phyloP scores from a whole-genome alignment of 768 basidiomycete species.

The Boletellus sp. region DNA sequence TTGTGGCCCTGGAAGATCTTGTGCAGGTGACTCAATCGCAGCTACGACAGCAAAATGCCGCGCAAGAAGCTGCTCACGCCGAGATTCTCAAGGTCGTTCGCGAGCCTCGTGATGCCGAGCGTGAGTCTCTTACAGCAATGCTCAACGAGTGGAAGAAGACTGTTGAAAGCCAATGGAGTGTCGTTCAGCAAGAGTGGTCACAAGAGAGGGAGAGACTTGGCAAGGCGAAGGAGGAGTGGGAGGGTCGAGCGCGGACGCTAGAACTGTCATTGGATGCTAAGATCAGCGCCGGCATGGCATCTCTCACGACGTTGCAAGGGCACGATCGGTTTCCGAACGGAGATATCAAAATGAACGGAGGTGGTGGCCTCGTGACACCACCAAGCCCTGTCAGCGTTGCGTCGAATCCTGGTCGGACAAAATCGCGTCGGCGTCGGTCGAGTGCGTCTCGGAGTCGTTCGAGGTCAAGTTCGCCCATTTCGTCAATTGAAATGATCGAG shows the following conservation, averaged over 20 bases:
- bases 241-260: conserved; percentile 50
- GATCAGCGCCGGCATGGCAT: conserved; percentile 33
- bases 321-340: conserved; percentile 35
- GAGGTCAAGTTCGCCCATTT: conserved; percentile 33
- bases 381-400: conserved; percentile 72
- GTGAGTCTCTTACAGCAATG: conserved; percentile 50
- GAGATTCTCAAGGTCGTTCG: conserved; percentile 33
- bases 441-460: conserved; percentile 40
- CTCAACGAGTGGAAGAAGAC: conserved; percentile 70
- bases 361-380: conserved; percentile 64
- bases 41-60: conserved; percentile 35
- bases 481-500: conserved; percentile 34
- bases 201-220: conserved; percentile 72
- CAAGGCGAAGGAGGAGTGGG: conserved; percentile 80
- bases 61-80: conserved; percentile 34
- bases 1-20: conserved; percentile 62
- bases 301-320: conserved; percentile 32
- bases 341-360: conserved; percentile 28
- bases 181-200: conserved; percentile 78
- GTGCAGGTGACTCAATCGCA: conserved; percentile 49
- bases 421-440: conserved; percentile 41
- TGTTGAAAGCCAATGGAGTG: conserved; percentile 77
- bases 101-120: conserved; percentile 37
- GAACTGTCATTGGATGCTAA: conserved; percentile 52
- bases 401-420: conserved; percentile 50